These are phyloP conservation scores for Clarireedia sp. DNA, from an alignment of 2,329 filamentous ascomycete species.

Conservation along the genomic window DNA sequence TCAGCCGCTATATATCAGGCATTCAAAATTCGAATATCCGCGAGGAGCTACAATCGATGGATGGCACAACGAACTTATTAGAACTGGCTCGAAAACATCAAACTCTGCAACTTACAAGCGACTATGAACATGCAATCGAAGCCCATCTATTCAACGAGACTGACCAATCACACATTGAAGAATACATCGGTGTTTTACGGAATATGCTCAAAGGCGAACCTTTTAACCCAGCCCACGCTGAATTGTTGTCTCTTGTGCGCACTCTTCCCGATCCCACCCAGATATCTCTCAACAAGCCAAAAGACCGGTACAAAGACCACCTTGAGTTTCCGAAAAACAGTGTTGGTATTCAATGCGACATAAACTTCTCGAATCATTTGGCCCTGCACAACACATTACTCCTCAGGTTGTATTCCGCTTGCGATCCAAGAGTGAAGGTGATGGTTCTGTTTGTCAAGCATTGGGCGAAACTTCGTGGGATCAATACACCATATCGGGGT, in stretches of 20 bases:
- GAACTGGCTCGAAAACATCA: constrained; percentile 38
- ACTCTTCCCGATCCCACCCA: constrained; percentile 33
- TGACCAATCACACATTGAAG: constrained; percentile 33
- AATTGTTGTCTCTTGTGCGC: constrained; percentile 23
- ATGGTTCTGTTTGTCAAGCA: constrained; percentile 83
- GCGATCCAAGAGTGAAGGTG: constrained; percentile 67
- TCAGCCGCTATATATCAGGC: constrained; percentile 44
- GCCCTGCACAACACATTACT: constrained; percentile 78
- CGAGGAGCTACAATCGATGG: constrained; percentile 30
- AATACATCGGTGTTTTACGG: constrained; percentile 45
- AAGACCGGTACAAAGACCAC: constrained; percentile 46
- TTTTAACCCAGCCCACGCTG: constrained; percentile 6
- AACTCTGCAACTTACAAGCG: constrained; percentile 45
- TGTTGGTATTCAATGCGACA: constrained; percentile 80
- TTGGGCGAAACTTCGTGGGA: constrained; percentile 78
- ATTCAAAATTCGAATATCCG: constrained; percentile 41
- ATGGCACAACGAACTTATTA: constrained; percentile 30
- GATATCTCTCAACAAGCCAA: constrained; percentile 41
- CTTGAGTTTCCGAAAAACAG: constrained; percentile 73
- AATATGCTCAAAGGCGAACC: constrained; percentile 27
- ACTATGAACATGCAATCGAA: constrained; percentile 47
- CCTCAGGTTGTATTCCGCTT: constrained; percentile 73
- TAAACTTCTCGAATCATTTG: constrained; percentile 82
- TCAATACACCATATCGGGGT: constrained; percentile 80
- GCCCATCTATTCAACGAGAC: constrained; percentile 38